Base-by-base conservation (phyloP, 176 grass and related monocot species). In the Zoysia pacifica region DNA sequence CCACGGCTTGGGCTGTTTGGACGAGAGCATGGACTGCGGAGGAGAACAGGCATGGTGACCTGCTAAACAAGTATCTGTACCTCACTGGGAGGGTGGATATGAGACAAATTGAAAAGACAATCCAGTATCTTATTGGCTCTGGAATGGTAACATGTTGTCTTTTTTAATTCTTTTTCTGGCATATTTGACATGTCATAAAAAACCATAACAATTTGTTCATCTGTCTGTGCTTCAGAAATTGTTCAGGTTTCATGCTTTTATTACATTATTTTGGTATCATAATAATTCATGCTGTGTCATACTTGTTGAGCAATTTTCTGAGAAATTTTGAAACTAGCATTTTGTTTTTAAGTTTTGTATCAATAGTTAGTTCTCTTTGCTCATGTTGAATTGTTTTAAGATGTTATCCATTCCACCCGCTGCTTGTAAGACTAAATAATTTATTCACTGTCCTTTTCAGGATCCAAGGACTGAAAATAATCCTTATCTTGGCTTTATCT, bases 401-500 rank as follows among this genome's bases (percentile, higher is more conserved):
- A 15, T 65, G 38, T 4, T 81, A 11, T 50, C 7, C 1, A 10
- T 59, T 60, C 66, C 59, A 0, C 35, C 35, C 72, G 49, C 48
- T 39, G 18, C 18, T 15, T 51, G 61, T 51, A 85, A 19, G 19
- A 45, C 11, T 60, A 50, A 28, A 4, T 68, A 48, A 73, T 14
- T 42, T 41, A n/a, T 60, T 79, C 50, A 6, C 18, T 50, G 2
- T 50, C 62, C 1, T 61, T 87, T 90, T 69, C 87, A 97, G 94
- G 94, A 97, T 79, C 94, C 94, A n/a, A 92, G 94, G 77, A 97
- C 94, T 73, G 94, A 97, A 74, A 97, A 97, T 75, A 97, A 92
- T 40, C 89, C 94, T 70, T 97, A 97, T 68, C 91, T 97, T 58
- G 94, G 94, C 69, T 97, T 97, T 70, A 90, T 97, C 65, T 97